Evolutionary conservation across 164 flowering plant species (phyloP).

Genomic region (Protea cynaroides): DNA sequence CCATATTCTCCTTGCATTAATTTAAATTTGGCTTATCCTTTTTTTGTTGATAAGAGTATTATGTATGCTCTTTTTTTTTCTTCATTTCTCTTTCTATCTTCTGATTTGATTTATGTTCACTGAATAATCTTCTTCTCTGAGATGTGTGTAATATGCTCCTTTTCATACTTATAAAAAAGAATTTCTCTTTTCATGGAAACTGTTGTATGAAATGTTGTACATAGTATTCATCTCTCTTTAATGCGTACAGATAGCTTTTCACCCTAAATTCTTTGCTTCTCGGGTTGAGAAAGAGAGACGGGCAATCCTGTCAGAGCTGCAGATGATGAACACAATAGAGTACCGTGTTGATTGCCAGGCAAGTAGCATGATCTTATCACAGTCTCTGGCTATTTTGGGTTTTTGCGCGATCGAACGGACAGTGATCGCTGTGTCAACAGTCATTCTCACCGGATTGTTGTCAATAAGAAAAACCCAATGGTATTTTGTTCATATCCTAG

Average conservation of each 20-base stretch:
- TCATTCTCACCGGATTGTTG: no score
- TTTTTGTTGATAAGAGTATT: neutral
- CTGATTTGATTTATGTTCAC: no score
- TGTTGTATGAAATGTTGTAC: neutral
- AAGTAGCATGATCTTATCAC: conserved; percentile 3
- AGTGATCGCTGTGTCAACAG: no score
- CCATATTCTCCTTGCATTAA: no score
- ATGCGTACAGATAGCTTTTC: conserved; percentile 76
- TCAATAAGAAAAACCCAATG: no score
- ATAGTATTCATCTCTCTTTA: conserved; percentile 4
- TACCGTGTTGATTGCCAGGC: conserved; percentile 98
- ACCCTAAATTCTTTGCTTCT: conserved; percentile 88
- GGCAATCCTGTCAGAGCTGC: conserved; percentile 96
- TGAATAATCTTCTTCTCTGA: neutral
- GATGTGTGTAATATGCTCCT: neutral
- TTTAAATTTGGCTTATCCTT: neutral
- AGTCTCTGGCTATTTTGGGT: conserved; percentile 18
- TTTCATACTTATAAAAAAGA: no score
- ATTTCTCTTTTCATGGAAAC: no score
- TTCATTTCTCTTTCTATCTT: no score
- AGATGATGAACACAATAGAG: conserved; percentile 99
- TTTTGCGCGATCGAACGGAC: no score
- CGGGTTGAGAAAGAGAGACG: conserved; percentile 96
- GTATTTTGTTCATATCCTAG: conserved; percentile 1
- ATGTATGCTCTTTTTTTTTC: neutral